A percentile compares a stretch with the other conserved stretches of the same genome.
phyloP scores from a whole-genome alignment of 495 filamentous ascomycete genomes.

The Neurospora sp. region DNA sequence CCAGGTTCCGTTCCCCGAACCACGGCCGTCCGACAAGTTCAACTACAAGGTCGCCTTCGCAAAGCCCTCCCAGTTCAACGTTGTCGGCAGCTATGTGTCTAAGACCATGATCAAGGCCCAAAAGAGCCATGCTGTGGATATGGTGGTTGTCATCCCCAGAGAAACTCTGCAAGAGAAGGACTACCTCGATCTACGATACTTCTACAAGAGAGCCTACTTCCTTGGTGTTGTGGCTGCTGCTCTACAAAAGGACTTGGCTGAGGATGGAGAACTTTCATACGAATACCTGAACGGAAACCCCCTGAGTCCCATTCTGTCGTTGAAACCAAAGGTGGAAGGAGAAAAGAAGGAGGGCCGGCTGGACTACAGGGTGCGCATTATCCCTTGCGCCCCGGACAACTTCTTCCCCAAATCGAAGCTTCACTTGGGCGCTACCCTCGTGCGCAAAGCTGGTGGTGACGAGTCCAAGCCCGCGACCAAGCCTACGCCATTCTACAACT shows the following conservation, averaged over 20 bases:
- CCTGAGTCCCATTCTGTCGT: conserved; percentile 61
- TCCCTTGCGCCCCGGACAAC: conserved; percentile 56
- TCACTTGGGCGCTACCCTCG: conserved; percentile 56
- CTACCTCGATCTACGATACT: conserved; percentile 85
- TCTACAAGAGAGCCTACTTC: conserved; percentile 90
- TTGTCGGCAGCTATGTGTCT: conserved; percentile 78
- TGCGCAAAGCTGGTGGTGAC: conserved; percentile 39
- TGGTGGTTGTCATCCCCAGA: conserved; percentile 76
- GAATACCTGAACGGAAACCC: conserved; percentile 64
- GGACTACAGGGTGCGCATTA: conserved; percentile 60
- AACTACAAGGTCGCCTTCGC: conserved; percentile 74
- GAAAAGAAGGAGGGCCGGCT: conserved; percentile 15
- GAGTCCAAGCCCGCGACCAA: conserved; percentile 25
- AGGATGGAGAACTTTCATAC: conserved; percentile 51
- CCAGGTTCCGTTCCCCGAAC: conserved; percentile 70
- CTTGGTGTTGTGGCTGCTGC: conserved; percentile 66
- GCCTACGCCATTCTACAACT: conserved; percentile 83
- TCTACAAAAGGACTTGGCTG: conserved; percentile 46
- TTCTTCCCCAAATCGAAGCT: conserved; percentile 62
- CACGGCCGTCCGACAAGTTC: conserved; percentile 57
- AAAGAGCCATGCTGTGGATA: conserved; percentile 54
- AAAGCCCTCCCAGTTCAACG: conserved; percentile 69
- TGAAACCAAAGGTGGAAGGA: conserved; percentile 25
- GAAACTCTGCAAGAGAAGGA: conserved; percentile 86
- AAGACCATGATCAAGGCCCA: conserved; percentile 58